A percentile compares a stretch with the other conserved stretches of the same genome.
Conservation (phyloP, 768 basidiomycete species). For the Polyporus arcularius region DNA sequence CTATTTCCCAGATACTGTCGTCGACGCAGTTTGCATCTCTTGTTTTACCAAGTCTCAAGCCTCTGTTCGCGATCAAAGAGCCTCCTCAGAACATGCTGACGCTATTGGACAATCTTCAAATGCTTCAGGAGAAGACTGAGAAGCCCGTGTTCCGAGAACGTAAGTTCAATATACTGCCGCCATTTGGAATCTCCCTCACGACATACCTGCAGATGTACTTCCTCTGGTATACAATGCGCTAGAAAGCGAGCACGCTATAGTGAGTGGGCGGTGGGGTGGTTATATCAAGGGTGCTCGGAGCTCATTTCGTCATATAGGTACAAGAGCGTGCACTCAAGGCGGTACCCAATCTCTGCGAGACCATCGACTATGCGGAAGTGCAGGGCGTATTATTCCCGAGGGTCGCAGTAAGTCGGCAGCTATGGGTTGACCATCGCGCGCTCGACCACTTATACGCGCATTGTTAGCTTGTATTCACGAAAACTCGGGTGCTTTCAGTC, state of each 20-base stretch:
- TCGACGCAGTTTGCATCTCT: conserved; percentile 76
- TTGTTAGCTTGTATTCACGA: conserved; percentile 83
- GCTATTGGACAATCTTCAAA: conserved; percentile 81
- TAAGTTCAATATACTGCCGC: conserved; percentile 39
- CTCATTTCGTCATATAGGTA: conserved; percentile 51
- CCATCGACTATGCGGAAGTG: conserved; percentile 93
- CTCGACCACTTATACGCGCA: conserved; percentile 9
- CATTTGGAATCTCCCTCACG: not conserved
- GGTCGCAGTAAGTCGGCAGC: conserved; percentile 70
- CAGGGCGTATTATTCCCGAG: conserved; percentile 88
- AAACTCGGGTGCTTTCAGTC: conserved; percentile 85
- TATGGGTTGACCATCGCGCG: not conserved
- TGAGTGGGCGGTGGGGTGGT: conserved; percentile 32
- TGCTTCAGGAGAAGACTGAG: conserved; percentile 89
- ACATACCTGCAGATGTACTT: conserved; percentile 71
- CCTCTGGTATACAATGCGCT: conserved; percentile 94
- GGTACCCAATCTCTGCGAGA: conserved; percentile 89
- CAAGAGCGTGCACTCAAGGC: conserved; percentile 86
- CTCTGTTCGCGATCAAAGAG: conserved; percentile 87
- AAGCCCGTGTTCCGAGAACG: conserved; percentile 86
- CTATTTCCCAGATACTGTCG: conserved; percentile 77
- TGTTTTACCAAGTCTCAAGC: conserved; percentile 87
- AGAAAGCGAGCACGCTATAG: conserved; percentile 90
- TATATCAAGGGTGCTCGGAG: not conserved
- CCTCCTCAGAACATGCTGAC: conserved; percentile 98